Conservation (phyloP, 2,329 filamentous ascomycete species). For the Sclerotinia minor region DNA sequence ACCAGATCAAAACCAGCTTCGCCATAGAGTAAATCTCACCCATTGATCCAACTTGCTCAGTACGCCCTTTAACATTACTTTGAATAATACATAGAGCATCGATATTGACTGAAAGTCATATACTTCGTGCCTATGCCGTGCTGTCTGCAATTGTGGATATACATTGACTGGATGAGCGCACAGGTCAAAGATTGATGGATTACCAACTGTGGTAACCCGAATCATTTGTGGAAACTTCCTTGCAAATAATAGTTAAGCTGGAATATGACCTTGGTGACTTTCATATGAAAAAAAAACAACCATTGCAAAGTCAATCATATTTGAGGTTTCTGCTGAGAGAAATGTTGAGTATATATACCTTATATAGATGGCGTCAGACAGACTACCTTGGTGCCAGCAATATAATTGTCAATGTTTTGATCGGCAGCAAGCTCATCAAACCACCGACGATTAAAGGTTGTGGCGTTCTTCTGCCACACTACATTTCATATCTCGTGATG, state of each 20-base stretch:
- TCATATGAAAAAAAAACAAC: background rate
- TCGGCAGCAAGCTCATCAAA: conserved; percentile 1
- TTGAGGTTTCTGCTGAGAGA: background rate
- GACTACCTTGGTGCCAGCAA: background rate
- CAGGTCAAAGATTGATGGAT: background rate
- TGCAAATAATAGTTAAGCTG: background rate
- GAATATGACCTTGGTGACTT: background rate
- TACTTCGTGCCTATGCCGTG: background rate
- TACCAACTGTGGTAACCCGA: conserved; percentile 13
- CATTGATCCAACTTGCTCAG: conserved; percentile 32
- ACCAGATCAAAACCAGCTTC: conserved; percentile 17
- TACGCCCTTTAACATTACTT: conserved; percentile 26
- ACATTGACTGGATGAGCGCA: background rate
- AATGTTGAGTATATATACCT: background rate
- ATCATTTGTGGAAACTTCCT: background rate
- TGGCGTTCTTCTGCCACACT: conserved; percentile 24
- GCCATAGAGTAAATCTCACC: conserved; percentile 30
- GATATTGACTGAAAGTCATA: conserved; percentile 25
- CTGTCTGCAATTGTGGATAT: background rate
- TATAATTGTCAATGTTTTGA: background rate
- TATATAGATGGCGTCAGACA: background rate
- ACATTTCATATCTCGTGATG: conserved; percentile 32
- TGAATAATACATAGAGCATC: conserved; percentile 34
- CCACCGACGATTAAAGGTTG: background rate
- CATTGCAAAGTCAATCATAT: background rate